Evolutionary conservation across 331 rosid genomes (phyloP), one percentile per base, ranked within the genome.

Genomic region (Quercus lobata): DNA sequence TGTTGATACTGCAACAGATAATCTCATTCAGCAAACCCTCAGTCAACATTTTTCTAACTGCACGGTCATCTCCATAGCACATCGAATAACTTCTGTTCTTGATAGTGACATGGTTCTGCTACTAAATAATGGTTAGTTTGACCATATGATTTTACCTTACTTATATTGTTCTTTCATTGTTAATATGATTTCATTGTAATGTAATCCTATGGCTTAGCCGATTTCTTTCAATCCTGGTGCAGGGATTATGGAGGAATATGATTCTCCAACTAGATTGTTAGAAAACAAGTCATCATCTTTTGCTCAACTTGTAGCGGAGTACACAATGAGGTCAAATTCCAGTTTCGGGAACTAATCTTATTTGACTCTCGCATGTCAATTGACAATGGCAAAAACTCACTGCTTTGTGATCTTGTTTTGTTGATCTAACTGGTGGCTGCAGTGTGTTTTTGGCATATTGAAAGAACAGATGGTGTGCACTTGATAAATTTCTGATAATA

Each of bases 1-100:
- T 0, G 88, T 86, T 18, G 90, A 88, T 83, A 86, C 90, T 17
- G 85, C 90, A 1, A 88, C 85, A 1, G 92, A 86, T 58, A 88
- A 82, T 82, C 81, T 86, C 65, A 86, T 88, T 55, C 92, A 86
- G 57, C 81, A 74, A 22, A 82, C 90, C 19, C 79, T 88, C 22
- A 35, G 87, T 19, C 75, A 77, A 24, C 90, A 88, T 65, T 94
- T 90, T 70, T 76, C 90, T 1, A 87, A 86, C 55, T 82, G 91
- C 74, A 92, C 97, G 0, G 91, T 91, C 72, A 89, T 94, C 22
- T 83, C 68, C 8, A 87, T 88, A 66, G 92, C 92, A 15, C 95
- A 89, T 75, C 72, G 92, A 24, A 87, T 90, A 80, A 86, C 93
- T 56, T 92, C 92, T 4, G 85, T 87, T 21, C 84, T 92, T 30